Base-by-base conservation (phyloP, 2,329 filamentous ascomycete species). In the Arthroderma uncinatum region DNA sequence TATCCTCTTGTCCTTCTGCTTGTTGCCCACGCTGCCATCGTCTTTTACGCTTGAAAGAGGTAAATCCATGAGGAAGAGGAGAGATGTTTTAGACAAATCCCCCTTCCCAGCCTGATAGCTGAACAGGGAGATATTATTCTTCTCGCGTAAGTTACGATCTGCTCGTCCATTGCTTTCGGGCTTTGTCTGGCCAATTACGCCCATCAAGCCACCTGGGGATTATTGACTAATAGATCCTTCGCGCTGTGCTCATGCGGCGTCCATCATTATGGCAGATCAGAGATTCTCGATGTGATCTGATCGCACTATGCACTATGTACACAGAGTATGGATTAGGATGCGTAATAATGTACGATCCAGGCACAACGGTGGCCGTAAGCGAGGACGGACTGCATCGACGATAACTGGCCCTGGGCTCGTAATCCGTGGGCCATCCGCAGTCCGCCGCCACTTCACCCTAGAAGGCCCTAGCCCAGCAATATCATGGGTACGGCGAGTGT, bases 351-450 rank as follows among this genome's bases (percentile, higher is more conserved):
- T 42, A 42, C 19, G 16, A 21, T 42, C 39, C 39, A n/a, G n/a
- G 39, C n/a, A n/a, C n/a, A n/a, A n/a, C n/a, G n/a, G n/a, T n/a
- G n/a, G n/a, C n/a, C n/a, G n/a, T n/a, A n/a, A n/a, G n/a, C n/a
- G n/a, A n/a, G n/a, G n/a, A n/a, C n/a, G n/a, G n/a, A n/a, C n/a
- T n/a, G n/a, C n/a, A n/a, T n/a, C n/a, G n/a, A n/a, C n/a, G n/a
- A n/a, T n/a, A n/a, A n/a, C n/a, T n/a, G n/a, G n/a, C n/a, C n/a
- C n/a, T n/a, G n/a, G n/a, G n/a, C n/a, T n/a, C n/a, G n/a, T n/a
- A n/a, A n/a, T n/a, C 40, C 40, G 25, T 47, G 40, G 40, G 40
- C 33, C 47, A 50, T 50, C 47, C 47, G 47, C 47, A 50, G 47
- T 25, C 19, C 33, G 47, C 47, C 44, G 44, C 44, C 47, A 50